Percentiles rank a stretch among this genome's conserved stretches.
phyloP scores from a whole-genome alignment of 2,329 filamentous ascomycete species.

The Alternaria conjuncta region DNA sequence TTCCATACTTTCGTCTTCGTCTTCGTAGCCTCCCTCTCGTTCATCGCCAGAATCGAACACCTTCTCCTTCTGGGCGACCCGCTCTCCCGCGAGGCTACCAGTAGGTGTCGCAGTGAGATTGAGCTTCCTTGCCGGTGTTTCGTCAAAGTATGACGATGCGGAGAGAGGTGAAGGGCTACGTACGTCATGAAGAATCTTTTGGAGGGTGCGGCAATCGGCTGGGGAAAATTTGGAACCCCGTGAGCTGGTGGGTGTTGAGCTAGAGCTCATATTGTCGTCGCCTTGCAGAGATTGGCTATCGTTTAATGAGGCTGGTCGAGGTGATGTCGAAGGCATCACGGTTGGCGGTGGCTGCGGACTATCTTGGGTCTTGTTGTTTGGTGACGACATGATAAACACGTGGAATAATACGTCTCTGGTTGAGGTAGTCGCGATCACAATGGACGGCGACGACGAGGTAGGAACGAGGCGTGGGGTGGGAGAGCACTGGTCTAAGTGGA shows the following conservation, averaged over 20 bases:
- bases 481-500: neutral
- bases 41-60: slow-evolving; percentile 9
- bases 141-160: neutral
- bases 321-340: neutral
- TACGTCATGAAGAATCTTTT: slow-evolving; percentile 14
- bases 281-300: neutral
- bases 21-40: slow-evolving; percentile 18
- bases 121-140: neutral
- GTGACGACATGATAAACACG: neutral
- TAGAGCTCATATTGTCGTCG: neutral
- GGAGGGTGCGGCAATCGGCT: slow-evolving; percentile 17
- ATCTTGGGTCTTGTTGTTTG: neutral
- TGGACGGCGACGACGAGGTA: neutral
- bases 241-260: neutral
- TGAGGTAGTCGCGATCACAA: neutral
- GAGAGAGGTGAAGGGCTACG: slow-evolving; percentile 2
- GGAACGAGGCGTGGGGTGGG: neutral
- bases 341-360: neutral
- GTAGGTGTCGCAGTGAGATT: neutral
- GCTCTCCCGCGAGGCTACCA: neutral
- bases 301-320: neutral
- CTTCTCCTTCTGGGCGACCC: neutral
- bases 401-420: neutral
- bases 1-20: slow-evolving; percentile 27
- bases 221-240: neutral